Conservation (phyloP, 805 yeast species). For the Vanderwaltozyma polyspora region DNA sequence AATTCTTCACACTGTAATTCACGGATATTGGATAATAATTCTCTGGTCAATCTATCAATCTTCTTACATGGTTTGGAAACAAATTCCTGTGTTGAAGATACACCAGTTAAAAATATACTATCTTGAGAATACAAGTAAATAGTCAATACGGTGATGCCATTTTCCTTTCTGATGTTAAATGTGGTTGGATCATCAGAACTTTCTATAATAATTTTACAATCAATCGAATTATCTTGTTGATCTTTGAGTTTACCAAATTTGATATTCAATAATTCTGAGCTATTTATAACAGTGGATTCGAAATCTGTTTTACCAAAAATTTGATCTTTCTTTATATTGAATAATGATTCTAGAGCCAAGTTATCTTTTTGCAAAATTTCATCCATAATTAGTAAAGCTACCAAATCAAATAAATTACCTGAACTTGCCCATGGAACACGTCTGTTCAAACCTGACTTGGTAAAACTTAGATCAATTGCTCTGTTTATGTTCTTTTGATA, state of each 20-base stretch:
- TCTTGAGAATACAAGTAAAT: conserved; percentile 13
- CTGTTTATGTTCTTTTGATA: neutral
- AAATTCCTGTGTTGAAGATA: conserved; percentile 2
- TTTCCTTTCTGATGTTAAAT: conserved; percentile 5
- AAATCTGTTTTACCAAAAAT: neutral
- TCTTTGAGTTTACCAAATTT: conserved; percentile 6
- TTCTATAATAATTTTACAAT: conserved; percentile 14
- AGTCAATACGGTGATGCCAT: conserved; percentile 9
- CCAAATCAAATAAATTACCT: conserved; percentile 17
- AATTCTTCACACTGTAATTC: conserved; percentile 18
- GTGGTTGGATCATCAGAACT: conserved; percentile 11
- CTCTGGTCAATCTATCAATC: conserved; percentile 14
- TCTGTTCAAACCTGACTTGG: conserved; percentile 23
- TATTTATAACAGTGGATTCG: conserved; percentile 5
- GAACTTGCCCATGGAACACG: conserved; percentile 23
- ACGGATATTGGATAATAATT: conserved; percentile 8
- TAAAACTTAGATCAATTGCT: conserved; percentile 12
- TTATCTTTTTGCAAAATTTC: conserved; percentile 17
- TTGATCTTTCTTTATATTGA: conserved; percentile 16
- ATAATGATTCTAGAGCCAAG: conserved; percentile 14
- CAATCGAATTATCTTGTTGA: conserved; percentile 3
- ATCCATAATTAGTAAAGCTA: conserved; percentile 16
- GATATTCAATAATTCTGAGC: conserved; percentile 12
- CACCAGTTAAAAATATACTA: conserved; percentile 2
- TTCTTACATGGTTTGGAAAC: conserved; percentile 7